phyloP scores from a whole-genome alignment of 2,329 filamentous ascomycete species.

The Aspergillus viridinutans region DNA sequence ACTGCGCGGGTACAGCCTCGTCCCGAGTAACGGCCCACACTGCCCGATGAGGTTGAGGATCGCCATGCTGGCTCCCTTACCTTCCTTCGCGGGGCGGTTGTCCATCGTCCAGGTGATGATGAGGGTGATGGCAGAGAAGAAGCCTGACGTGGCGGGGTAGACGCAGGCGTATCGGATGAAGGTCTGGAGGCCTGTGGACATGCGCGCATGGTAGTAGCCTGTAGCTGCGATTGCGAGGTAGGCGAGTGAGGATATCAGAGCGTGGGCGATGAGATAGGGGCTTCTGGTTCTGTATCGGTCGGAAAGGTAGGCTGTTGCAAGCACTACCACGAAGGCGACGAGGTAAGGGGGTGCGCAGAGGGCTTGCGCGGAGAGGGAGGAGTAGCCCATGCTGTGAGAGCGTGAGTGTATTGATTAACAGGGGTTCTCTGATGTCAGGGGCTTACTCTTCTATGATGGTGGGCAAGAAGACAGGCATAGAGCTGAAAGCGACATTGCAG shows the following conservation, averaged over 20 bases:
- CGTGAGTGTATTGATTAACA: not conserved
- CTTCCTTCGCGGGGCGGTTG: slow-evolving; percentile 67
- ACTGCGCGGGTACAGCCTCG: slow-evolving; percentile 56
- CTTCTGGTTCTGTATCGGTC: slow-evolving; percentile 63
- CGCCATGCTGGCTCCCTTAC: slow-evolving; percentile 72
- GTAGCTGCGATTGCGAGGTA: slow-evolving; percentile 58
- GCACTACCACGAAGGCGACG: slow-evolving; percentile 65
- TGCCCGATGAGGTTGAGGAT: slow-evolving; percentile 79
- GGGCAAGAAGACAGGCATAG: slow-evolving; percentile 81
- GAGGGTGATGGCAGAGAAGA: slow-evolving; percentile 79
- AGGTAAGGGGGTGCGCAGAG: slow-evolving; percentile 80
- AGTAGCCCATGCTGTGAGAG: slow-evolving; percentile 61
- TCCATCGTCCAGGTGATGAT: slow-evolving; percentile 87
- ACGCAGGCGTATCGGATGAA: slow-evolving; percentile 65
- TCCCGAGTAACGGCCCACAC: slow-evolving; percentile 69
- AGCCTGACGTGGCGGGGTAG: slow-evolving; percentile 73
- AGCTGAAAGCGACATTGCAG: slow-evolving; percentile 83
- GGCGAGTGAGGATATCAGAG: slow-evolving; percentile 63
- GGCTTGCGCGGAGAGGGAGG: slow-evolving; percentile 64
- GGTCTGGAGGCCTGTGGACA: slow-evolving; percentile 31
- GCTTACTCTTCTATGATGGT: slow-evolving; percentile 64
- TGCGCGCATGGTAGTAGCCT: slow-evolving; percentile 39
- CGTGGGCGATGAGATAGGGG: slow-evolving; percentile 64
- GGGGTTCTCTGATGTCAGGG: not conserved
- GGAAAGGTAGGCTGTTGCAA: slow-evolving; percentile 67